Conservation (phyloP, 352 stramenopile genomes). For the Lagenidium giganteum region DNA sequence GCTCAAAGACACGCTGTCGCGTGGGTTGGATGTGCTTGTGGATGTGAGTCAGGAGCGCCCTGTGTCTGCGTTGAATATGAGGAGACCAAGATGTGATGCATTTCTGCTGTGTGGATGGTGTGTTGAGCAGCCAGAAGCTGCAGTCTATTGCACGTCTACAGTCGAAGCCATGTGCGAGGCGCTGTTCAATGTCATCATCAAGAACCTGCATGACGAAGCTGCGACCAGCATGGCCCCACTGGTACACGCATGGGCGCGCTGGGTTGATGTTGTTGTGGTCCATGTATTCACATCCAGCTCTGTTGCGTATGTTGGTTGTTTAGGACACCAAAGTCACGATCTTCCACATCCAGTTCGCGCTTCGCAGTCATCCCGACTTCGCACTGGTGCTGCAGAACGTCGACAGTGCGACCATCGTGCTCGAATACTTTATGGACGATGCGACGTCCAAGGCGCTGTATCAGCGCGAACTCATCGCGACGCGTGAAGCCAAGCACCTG, state of each 20-base stretch:
- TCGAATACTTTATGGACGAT: conserved; percentile 55
- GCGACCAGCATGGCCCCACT: conserved; percentile 18
- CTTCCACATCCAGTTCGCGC: conserved; percentile 44
- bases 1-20: conserved; percentile 38
- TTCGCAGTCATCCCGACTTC: conserved; percentile 37
- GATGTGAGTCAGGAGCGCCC: conserved; percentile 24
- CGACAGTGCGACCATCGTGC: conserved; percentile 24
- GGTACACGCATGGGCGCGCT: conserved; percentile 4
- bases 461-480: conserved; percentile 28
- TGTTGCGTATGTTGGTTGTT: background rate
- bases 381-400: conserved; percentile 27
- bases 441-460: conserved; percentile 36
- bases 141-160: conserved; percentile 41
- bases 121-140: conserved; percentile 30
- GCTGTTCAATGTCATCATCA: conserved; percentile 43
- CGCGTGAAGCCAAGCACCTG: conserved; percentile 41
- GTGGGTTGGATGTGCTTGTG: conserved; percentile 37
- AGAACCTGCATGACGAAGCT: conserved; percentile 29
- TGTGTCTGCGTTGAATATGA: background rate
- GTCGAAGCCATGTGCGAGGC: conserved; percentile 49
- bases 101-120: background rate
- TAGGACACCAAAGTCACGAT: conserved; percentile 49
- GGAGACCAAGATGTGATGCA: too few relatives aligned
- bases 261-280: background rate
- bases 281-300: background rate